A percentile compares a stretch with the other conserved stretches of the same genome.
phyloP scores from a whole-genome alignment of 257 asterid genomes.

The Mentha longifolia region DNA sequence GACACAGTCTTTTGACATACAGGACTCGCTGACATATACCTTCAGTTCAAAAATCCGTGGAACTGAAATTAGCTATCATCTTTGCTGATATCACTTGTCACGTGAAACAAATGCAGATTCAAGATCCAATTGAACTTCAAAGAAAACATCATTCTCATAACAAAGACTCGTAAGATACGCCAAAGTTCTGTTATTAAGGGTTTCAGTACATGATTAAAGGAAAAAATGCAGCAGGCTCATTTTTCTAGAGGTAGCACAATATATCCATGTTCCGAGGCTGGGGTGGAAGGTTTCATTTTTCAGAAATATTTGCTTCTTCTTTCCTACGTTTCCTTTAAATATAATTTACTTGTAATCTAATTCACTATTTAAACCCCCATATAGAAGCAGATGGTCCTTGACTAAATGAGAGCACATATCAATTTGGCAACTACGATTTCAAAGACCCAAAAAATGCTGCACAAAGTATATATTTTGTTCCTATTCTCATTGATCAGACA shows the following conservation, averaged over 20 bases:
- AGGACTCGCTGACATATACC: background rate
- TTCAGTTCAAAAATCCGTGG: background rate
- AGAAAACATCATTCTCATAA: background rate
- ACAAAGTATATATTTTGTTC: background rate
- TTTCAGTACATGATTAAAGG: background rate
- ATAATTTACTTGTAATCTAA: background rate
- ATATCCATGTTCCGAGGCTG: background rate
- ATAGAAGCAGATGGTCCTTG: background rate
- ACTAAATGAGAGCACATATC: background rate
- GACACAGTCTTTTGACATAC: background rate
- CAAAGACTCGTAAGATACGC: background rate
- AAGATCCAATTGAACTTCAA: background rate
- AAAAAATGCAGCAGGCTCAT: background rate
- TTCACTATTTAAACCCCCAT: background rate
- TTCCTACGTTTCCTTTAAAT: background rate
- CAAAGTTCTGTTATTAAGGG: background rate
- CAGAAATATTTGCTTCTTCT: background rate
- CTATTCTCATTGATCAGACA: background rate
- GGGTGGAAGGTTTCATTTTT: background rate
- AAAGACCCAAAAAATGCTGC: background rate
- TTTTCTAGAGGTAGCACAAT: background rate
- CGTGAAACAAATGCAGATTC: background rate
- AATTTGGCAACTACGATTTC: background rate
- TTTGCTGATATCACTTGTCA: background rate
- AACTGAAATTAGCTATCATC: background rate